These are phyloP conservation scores for Austroboletus rostrupii DNA, from an alignment of 1,284 basidiomycete genomes.

Conservation along the genomic window DNA sequence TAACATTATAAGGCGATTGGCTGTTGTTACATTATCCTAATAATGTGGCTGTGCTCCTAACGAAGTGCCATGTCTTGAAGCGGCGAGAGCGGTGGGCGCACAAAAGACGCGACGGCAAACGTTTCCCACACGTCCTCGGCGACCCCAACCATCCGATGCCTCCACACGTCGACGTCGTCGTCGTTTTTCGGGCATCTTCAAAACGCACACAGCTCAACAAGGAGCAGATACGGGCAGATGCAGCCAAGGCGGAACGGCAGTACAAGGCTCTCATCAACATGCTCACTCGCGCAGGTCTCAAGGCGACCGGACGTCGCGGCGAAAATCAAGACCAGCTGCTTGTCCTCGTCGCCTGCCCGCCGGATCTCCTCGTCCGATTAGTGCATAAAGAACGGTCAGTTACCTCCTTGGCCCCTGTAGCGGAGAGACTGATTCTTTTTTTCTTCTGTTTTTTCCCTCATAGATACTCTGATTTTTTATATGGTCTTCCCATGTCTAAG, in stretches of 20 bases:
- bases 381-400: conserved; percentile 74
- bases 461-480: conserved; percentile 62
- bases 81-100: neutral
- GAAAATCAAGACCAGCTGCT: conserved; percentile 75
- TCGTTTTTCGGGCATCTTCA: conserved; percentile 60
- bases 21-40: too few relatives aligned
- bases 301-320: conserved; percentile 69
- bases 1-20: conserved; percentile 4
- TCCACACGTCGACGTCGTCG: conserved; percentile 65
- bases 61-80: neutral
- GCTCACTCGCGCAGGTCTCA: conserved; percentile 59
- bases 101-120: neutral
- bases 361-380: conserved; percentile 58
- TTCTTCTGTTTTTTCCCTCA: conserved; percentile 1
- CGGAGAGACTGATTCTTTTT: neutral
- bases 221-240: conserved; percentile 57
- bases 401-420: neutral
- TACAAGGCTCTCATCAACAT: conserved; percentile 62
- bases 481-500: conserved; percentile 55
- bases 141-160: conserved; percentile 29
- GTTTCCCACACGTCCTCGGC: neutral
- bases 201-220: conserved; percentile 47
- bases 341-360: conserved; percentile 74
- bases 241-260: conserved; percentile 60
- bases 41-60: neutral